phyloP scores from a whole-genome alignment of 139 green algal species.

The Picochlorum costavermella region DNA sequence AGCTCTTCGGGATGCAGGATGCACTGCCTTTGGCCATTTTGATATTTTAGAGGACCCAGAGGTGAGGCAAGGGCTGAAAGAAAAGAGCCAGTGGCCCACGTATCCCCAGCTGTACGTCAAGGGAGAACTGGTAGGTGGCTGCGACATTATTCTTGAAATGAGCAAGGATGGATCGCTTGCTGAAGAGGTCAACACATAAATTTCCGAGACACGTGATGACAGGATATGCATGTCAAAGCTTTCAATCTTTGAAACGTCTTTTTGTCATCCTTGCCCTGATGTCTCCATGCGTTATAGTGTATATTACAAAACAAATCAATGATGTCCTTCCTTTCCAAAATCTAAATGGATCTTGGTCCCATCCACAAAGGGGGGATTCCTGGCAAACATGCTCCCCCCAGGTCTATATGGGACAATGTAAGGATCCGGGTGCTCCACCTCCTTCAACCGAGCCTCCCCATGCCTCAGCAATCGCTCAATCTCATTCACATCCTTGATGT shows the following conservation, averaged over 20 bases:
- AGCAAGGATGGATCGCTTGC: conserved; percentile 29
- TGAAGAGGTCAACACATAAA: neutral
- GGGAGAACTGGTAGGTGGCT: conserved; percentile 79
- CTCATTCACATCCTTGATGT: conserved; percentile 14
- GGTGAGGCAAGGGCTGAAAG: conserved; percentile 78
- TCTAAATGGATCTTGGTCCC: conserved; percentile 18
- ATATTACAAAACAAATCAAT: neutral
- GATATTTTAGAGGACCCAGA: conserved; percentile 82
- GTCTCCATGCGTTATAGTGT: neutral
- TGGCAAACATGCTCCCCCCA: conserved; percentile 40
- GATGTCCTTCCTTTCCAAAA: conserved; percentile 16
- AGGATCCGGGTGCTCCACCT: conserved; percentile 39
- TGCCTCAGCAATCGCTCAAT: conserved; percentile 26
- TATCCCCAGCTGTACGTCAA: conserved; percentile 83
- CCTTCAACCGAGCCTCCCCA: conserved; percentile 27
- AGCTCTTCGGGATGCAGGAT: conserved; percentile 35
- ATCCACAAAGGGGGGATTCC: conserved; percentile 39
- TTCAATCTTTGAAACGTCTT: no score
- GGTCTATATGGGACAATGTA: conserved; percentile 53
- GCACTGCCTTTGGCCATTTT: conserved; percentile 62
- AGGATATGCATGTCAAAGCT: no score
- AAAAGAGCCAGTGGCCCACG: conserved; percentile 47
- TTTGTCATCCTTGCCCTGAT: neutral
- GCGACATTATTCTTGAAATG: conserved; percentile 80
- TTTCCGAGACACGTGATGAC: neutral